Evolutionary conservation across 2,329 filamentous ascomycete genomes (phyloP), one percentile per base, ranked within the genome.

Genomic region (Penicillium capsulatum): DNA sequence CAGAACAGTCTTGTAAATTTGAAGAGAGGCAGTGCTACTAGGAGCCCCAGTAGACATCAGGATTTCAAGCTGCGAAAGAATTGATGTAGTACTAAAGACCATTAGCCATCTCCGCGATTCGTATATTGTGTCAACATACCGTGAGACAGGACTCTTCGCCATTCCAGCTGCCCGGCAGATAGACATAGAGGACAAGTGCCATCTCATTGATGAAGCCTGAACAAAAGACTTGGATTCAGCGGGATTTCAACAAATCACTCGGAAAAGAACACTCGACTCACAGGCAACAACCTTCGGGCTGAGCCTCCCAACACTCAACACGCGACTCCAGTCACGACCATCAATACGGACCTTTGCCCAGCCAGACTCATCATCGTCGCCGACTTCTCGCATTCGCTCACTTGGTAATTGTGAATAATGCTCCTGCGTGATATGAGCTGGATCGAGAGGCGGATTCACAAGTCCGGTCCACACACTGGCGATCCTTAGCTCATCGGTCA

Each of bases 221-320:
- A 28, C n/a, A 4, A n/a, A 11, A 28, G 4, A 7, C n/a, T 28
- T 14, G 9, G 6, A 28, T 7, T 14, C 26, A 28, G 13, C 26
- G 9, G 9, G 19, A 22, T 22, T 5, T 22, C 9, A 22, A 5
- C 19, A 22, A 5, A 5, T 22, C 19, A 22, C n/a, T n/a, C 5
- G 19, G 9, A 22, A 7, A 6, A 14, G 11, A 11, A 11, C 11
- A 11, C 4, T n/a, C 4, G 17, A 58, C 77, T 68, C 48, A 82
- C 90, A 96, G 40, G 90, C 92, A 70, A 97, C 92, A 36, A 97
- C 91, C 51, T 88, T 77, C 1, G 89, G 91, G 53, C 92, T 91
- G 19, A 97, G 69, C 35, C 90, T 75, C 1, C 91, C 91, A 9
- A 97, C 90, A 63, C 88, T 94, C 51, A 98, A 73, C n/a, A 97